These are phyloP conservation scores for Boletus pseudopeckii DNA, from an alignment of 768 basidiomycete genomes.

Conservation along the genomic window DNA sequence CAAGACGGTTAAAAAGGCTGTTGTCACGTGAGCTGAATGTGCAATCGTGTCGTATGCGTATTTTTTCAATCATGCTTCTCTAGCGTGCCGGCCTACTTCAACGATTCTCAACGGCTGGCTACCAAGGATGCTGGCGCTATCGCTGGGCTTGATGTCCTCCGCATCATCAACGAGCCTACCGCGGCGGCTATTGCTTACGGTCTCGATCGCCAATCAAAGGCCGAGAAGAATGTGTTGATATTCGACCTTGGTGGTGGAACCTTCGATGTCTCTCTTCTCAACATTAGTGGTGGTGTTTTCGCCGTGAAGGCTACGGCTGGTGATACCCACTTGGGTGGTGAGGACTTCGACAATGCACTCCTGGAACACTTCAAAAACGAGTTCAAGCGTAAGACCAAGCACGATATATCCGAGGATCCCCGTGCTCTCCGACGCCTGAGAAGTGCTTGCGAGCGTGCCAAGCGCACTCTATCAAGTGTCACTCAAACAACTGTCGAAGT, in stretches of 20 bases:
- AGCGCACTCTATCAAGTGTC: slow-evolving; percentile 97
- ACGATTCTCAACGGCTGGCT: slow-evolving; percentile 98
- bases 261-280: slow-evolving; percentile 98
- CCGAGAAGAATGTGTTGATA: slow-evolving; percentile 97
- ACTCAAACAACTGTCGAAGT: slow-evolving; percentile 99
- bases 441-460: slow-evolving; percentile 98
- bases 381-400: slow-evolving; percentile 97
- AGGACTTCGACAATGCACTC: slow-evolving; percentile 99
- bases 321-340: slow-evolving; percentile 99
- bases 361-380: slow-evolving; percentile 99
- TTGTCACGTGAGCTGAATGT: slow-evolving; percentile 76
- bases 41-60: not conserved
- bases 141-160: slow-evolving; percentile 97
- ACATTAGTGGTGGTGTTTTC: slow-evolving; percentile 97
- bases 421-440: slow-evolving; percentile 95
- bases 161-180: slow-evolving; percentile 99
- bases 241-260: slow-evolving; percentile 99
- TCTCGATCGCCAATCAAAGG: slow-evolving; percentile 90
- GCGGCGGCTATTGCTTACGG: slow-evolving; percentile 99
- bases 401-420: slow-evolving; percentile 94
- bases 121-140: slow-evolving; percentile 99
- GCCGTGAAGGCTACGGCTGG: slow-evolving; percentile 99
- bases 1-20: slow-evolving; percentile 97
- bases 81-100: slow-evolving; percentile 98
- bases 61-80: slow-evolving; percentile 1